Evolutionary conservation across 2,329 filamentous ascomycete genomes (phyloP), one percentile per base, ranked within the genome.

Genomic region (Aspergillus neoniger): DNA sequence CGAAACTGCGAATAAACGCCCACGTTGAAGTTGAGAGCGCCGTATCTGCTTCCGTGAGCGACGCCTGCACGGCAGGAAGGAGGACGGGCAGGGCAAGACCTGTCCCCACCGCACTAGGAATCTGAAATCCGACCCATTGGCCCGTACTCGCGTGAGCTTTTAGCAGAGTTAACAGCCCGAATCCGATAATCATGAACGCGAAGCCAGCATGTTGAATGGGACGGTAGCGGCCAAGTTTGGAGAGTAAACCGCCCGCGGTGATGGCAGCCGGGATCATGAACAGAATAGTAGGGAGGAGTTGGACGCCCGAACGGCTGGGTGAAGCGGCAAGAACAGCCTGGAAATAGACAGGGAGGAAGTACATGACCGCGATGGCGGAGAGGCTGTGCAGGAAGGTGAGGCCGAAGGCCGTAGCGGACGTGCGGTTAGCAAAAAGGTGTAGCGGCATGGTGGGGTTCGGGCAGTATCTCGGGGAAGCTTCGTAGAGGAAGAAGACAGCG

Each of bases 271-370:
- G 65, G 2, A 72, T 53, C 2, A 67, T 53, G 0, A 66, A 59
- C 0, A 71, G 44, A 0, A 67, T 63, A 3, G 62, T 69, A 21
- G 76, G 68, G 5, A 76, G 63, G 1, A 76, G 59, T 4, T 66
- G 53, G 1, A 75, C 61, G 1, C 76, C 71, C 2, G 76, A 72
- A 0, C 69, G 62, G 0, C 67, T 62, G 0, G 81, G 74, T 0
- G 71, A 68, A 3, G 72, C 69, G 0, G 68, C 49, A 4, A 70
- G 67, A 0, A 82, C 77, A 2, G 70, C 72, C 58, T 82, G 79
- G 64, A 82, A 81, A 63, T 80, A 83, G 9, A 82, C 65, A 0
- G 81, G 78, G 2, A 82, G 57, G 61, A 80, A 81, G 53, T 63
- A 67, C 21, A 50, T 51, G 2, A 64, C 48, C 55, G 59, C 63